phyloP scores from a whole-genome alignment of 192 early-diverging fungal species.

The Kappamyces sp. region DNA sequence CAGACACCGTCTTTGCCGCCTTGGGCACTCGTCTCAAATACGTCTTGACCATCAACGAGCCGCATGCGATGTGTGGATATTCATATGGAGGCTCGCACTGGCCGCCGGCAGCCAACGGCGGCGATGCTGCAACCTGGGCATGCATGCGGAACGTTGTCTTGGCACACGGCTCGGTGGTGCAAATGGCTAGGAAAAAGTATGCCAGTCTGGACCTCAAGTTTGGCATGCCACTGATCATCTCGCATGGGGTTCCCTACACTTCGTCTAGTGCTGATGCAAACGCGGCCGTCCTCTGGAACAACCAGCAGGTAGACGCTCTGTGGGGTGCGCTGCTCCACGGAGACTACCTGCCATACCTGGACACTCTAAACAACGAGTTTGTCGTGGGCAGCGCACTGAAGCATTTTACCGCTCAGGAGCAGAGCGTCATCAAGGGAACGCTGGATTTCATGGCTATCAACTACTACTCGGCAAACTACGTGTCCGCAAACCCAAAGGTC shows the following conservation, averaged over 20 bases:
- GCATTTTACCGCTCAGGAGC: background rate
- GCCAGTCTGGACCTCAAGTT: slow-evolving; percentile 19
- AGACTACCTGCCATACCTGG: background rate
- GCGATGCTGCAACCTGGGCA: background rate
- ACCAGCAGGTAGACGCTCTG: too few relatives aligned
- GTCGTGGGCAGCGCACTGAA: background rate
- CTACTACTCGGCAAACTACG: slow-evolving; percentile 17
- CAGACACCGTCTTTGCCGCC: slow-evolving; percentile 22
- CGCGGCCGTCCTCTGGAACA: background rate
- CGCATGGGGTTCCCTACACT: background rate
- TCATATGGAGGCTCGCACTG: slow-evolving; percentile 12
- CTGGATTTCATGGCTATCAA: slow-evolving; percentile 1
- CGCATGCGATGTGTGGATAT: slow-evolving; percentile 26
- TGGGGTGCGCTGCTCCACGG: slow-evolving; percentile 1
- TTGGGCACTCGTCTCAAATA: slow-evolving; percentile 26
- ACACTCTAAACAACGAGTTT: background rate
- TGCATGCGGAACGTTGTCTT: slow-evolving; percentile 1
- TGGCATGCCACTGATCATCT: slow-evolving; percentile 16
- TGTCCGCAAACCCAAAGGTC: background rate
- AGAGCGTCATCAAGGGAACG: background rate
- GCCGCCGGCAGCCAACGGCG: background rate
- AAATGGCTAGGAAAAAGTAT: slow-evolving; percentile 19
- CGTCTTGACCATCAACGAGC: slow-evolving; percentile 35
- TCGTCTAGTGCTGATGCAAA: background rate
- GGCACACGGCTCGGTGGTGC: slow-evolving; percentile 20